These are phyloP conservation scores for Auriscalpium orientale DNA, from an alignment of 768 basidiomycete genomes.

Conservation along the genomic window DNA sequence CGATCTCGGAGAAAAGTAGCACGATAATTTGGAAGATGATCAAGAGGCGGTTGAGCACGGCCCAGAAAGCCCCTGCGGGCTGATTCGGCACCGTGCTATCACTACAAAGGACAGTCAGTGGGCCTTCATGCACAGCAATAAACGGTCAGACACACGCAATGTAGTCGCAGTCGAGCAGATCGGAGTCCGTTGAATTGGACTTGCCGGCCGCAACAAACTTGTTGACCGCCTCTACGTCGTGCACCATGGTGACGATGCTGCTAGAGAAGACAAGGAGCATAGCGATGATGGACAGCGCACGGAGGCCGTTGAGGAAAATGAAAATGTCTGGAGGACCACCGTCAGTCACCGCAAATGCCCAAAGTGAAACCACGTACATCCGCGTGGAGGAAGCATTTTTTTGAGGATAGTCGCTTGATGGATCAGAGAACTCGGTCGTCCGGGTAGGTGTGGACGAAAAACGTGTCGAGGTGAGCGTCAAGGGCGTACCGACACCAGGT, in stretches of 20 bases:
- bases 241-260: slow-evolving; percentile 13
- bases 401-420: neutral
- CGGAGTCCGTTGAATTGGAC: slow-evolving; percentile 6
- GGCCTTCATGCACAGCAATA: neutral
- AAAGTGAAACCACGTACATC: slow-evolving; percentile 6
- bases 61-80: slow-evolving; percentile 87
- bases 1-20: slow-evolving; percentile 76
- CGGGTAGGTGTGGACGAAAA: neutral
- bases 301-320: slow-evolving; percentile 12
- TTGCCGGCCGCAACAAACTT: slow-evolving; percentile 6
- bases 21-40: slow-evolving; percentile 81
- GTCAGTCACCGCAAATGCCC: neutral
- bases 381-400: slow-evolving; percentile 14
- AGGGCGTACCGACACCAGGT: neutral
- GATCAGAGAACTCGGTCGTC: too few relatives aligned
- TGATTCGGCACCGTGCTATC: slow-evolving; percentile 84
- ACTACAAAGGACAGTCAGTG: slow-evolving; percentile 29
- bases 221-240: slow-evolving; percentile 15
- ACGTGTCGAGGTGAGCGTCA: neutral
- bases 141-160: slow-evolving; percentile 7
- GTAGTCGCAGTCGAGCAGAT: slow-evolving; percentile 14
- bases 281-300: slow-evolving; percentile 10
- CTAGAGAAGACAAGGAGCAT: slow-evolving; percentile 13
- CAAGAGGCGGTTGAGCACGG: slow-evolving; percentile 78
- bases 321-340: slow-evolving; percentile 6